These are phyloP conservation scores for Lophiostoma macrostomum DNA, from an alignment of 495 filamentous ascomycete genomes.

Conservation along the genomic window DNA sequence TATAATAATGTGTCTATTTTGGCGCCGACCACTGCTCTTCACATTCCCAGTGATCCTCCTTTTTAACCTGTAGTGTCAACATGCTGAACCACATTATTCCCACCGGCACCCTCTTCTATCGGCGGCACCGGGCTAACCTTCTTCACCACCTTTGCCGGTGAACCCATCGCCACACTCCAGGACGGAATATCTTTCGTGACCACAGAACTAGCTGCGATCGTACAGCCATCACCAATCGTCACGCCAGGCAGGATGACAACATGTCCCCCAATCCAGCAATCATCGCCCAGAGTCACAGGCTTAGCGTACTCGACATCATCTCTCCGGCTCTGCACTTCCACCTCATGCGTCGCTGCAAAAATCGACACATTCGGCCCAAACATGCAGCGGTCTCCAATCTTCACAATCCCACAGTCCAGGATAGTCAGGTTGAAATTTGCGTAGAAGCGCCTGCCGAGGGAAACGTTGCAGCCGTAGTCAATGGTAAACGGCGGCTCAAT, in stretches of 20 bases:
- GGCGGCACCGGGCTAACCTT: conserved; percentile 39
- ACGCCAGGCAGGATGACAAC: conserved; percentile 69
- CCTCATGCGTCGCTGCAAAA: conserved; percentile 51
- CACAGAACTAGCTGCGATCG: conserved; percentile 38
- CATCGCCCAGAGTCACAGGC: conserved; percentile 75
- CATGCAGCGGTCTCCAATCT: conserved; percentile 75
- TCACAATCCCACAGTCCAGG: conserved; percentile 69
- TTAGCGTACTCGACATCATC: conserved; percentile 54
- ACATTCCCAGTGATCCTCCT: background rate
- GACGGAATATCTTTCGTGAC: conserved; percentile 56
- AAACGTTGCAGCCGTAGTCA: conserved; percentile 93
- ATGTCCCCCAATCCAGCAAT: conserved; percentile 83
- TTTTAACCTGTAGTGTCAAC: no score
- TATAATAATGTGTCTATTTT: no score
- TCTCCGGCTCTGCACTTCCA: conserved; percentile 42
- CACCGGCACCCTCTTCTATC: background rate
- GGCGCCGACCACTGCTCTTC: no score
- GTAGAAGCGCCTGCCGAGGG: conserved; percentile 78
- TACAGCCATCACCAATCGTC: conserved; percentile 37
- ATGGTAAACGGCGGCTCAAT: conserved; percentile 89
- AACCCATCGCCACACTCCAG: conserved; percentile 60
- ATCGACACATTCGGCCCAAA: conserved; percentile 86
- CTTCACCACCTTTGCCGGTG: conserved; percentile 57
- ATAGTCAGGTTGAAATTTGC: conserved; percentile 85
- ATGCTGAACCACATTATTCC: no score